phyloP scores from a whole-genome alignment of 768 basidiomycete species.

The Auriscalpium orientale region DNA sequence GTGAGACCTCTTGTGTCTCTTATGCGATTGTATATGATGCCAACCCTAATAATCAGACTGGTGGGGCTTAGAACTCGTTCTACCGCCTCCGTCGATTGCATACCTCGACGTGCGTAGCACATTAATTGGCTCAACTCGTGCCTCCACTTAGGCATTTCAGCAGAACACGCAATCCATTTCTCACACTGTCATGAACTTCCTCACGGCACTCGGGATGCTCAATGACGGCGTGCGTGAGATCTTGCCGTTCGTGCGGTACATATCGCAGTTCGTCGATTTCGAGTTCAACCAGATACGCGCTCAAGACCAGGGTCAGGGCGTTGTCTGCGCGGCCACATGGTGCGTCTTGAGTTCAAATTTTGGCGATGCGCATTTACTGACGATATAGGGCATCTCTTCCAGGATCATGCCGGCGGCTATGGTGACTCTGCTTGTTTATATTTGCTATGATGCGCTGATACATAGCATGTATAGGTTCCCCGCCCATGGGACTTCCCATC shows the following conservation, averaged over 20 bases:
- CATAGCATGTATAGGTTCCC: slow-evolving; percentile 36
- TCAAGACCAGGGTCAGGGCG: slow-evolving; percentile 65
- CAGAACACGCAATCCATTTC: slow-evolving; percentile 57
- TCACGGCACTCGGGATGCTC: slow-evolving; percentile 63
- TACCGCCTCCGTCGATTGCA: slow-evolving; percentile 63
- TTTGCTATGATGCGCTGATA: not conserved
- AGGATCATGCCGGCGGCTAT: slow-evolving; percentile 79
- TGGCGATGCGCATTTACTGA: not conserved
- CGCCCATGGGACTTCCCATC: slow-evolving; percentile 72
- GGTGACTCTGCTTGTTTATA: slow-evolving; percentile 20
- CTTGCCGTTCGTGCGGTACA: slow-evolving; percentile 78
- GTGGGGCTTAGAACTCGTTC: slow-evolving; percentile 81
- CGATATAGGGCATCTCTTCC: not conserved
- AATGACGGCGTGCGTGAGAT: slow-evolving; percentile 76
- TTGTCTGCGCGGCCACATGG: slow-evolving; percentile 90
- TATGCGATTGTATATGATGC: not conserved
- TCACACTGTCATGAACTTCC: slow-evolving; percentile 58
- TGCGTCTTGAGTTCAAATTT: slow-evolving; percentile 21
- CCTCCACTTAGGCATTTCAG: not conserved
- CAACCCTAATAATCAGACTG: slow-evolving; percentile 45
- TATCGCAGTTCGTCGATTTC: slow-evolving; percentile 69
- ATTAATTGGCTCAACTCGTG: not conserved
- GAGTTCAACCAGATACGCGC: slow-evolving; percentile 61
- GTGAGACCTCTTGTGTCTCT: slow-evolving; percentile 33
- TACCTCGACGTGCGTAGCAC: slow-evolving; percentile 45